Base-by-base conservation (phyloP, 2,329 filamentous ascomycete species). In the Verticillium nubilum region DNA sequence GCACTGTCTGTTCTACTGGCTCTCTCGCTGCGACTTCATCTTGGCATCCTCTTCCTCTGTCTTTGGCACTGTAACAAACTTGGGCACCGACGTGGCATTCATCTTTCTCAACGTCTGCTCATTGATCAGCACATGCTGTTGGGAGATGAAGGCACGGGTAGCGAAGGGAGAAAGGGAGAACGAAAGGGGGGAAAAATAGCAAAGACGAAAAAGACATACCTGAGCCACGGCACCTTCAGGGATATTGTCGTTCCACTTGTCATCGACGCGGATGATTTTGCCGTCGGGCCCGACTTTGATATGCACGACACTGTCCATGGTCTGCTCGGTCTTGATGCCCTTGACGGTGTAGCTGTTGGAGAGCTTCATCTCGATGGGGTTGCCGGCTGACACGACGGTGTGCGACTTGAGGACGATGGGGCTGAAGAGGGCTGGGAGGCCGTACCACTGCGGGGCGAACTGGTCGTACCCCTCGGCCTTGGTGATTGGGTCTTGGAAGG, bases 401-500 rank as follows among this genome's bases (percentile, higher is more conserved):
- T 86, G 80, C 35, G 76, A 72, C 54, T 84, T 73, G 27, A 83
- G 79, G 67, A 82, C 74, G 64, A 87, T 87, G 55, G 83, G 78
- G 52, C 73, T 76, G 69, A 88, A 88, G 2, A 83, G 79, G 4
- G 78, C 71, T 58, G 84, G 76, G 1, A 88, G 75, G 2, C 85
- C 86, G 67, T 88, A 88, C 79, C 76, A 80, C 62, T 79, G 76
- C 3, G 78, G 75, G 17, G 74, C 70, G 63, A 69, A 80, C 66
- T 83, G 77, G 63, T 81, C 77, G 58, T 81, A 78, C 9, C 86
- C 85, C 25, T 73, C 67, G 2, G 86, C 83, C 35, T 82, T 76
- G 50, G 84, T 85, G 53, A 88, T 72, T 4, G 82, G 83, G 67
- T 88, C 85, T 29, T 77, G 70, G 69, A 88, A 88, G 0, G 75